Evolutionary conservation across 1,284 basidiomycete genomes (phyloP), one percentile per base, ranked within the genome.

Genomic region (Cutaneotrichosporon dermatis): DNA sequence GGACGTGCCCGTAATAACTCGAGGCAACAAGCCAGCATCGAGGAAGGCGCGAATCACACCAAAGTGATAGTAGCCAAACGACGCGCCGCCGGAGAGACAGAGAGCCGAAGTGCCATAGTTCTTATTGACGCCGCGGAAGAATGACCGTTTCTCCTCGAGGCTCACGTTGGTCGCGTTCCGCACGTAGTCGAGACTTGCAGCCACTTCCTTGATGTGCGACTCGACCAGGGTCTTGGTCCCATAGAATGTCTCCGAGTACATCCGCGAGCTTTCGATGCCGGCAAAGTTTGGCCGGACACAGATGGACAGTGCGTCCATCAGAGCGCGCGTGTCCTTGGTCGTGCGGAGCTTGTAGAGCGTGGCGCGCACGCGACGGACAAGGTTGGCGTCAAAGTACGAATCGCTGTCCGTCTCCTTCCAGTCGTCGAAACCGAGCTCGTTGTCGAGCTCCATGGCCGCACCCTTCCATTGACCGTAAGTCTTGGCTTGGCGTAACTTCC

Each of bases 281-380:
- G 91, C 96, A 81, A 98, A 99, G 77, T 98, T 98, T 54, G 87
- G 86, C 57, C 93, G 83, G 48, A 98, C 83, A 70, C 92, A 98
- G 1, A 93, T 89, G 69, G 96, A 92, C 40, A 99, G 80, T 0
- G 98, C 90, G 11, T 90, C 92, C 57, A 95, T 84, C 51, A 96
- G 83, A 0, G 89, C 91, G 62, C 89, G 84, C 3, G 85, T 87
- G 73, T 97, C 92, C 42, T 87, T 85, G 2, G 65, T 61, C 0
- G 64, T 58, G 37, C 76, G 57, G 15, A 76, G 56, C 15, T 65
- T 67, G 6, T 63, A 62, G 33, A 78, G 61, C 6, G 75, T 76
- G 33, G 70, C 50, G 48, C 65, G 68, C 34, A 78, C 76, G 33
- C 75, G 64, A 46, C 65, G 67, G 12, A 75, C 71, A 8, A 66